Percentiles rank a stretch among this genome's conserved stretches.
phyloP scores from a whole-genome alignment of 192 early-diverging fungal genomes.

The Haplosporangium gracile region DNA sequence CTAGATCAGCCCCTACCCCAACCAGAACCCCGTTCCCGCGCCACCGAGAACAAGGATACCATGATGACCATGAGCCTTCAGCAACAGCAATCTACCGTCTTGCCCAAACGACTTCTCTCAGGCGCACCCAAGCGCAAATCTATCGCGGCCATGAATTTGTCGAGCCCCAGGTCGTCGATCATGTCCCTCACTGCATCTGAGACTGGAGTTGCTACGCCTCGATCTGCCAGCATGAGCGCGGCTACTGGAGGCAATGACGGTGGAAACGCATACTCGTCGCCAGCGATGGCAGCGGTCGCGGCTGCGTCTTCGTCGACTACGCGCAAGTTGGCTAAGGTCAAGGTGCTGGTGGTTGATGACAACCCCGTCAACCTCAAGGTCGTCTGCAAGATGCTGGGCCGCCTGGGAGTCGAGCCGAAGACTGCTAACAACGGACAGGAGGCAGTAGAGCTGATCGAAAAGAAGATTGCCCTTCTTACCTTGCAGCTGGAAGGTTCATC shows the following conservation, averaged over 20 bases:
- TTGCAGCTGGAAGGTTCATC: not conserved
- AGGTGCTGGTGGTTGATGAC: constrained; percentile 61
- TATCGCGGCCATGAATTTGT: not conserved
- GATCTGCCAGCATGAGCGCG: not conserved
- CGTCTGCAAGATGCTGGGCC: constrained; percentile 48
- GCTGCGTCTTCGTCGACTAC: constrained; percentile 36
- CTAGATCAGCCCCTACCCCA: constrained; percentile 21
- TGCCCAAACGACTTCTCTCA: not conserved
- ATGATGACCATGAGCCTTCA: not conserved
- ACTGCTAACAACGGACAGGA: constrained; percentile 57
- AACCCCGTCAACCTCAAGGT: constrained; percentile 63
- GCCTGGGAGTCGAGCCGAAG: constrained; percentile 42
- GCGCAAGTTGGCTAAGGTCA: constrained; percentile 35
- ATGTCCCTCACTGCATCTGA: constrained; percentile 1
- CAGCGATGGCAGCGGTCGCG: constrained; percentile 31
- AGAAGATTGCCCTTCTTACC: constrained; percentile 33
- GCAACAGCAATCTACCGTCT: not conserved
- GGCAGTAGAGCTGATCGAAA: constrained; percentile 54
- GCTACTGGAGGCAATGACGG: too few relatives aligned
- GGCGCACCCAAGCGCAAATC: constrained; percentile 20
- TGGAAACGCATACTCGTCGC: constrained; percentile 18
- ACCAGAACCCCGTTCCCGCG: constrained; percentile 25
- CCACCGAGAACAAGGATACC: not conserved
- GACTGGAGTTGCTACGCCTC: not conserved
- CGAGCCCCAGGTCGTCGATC: not conserved